Evolutionary conservation across 345 rosid species (phyloP), one percentile per base, ranked within the genome.

Genomic region (Melaleuca quinquenervia): DNA sequence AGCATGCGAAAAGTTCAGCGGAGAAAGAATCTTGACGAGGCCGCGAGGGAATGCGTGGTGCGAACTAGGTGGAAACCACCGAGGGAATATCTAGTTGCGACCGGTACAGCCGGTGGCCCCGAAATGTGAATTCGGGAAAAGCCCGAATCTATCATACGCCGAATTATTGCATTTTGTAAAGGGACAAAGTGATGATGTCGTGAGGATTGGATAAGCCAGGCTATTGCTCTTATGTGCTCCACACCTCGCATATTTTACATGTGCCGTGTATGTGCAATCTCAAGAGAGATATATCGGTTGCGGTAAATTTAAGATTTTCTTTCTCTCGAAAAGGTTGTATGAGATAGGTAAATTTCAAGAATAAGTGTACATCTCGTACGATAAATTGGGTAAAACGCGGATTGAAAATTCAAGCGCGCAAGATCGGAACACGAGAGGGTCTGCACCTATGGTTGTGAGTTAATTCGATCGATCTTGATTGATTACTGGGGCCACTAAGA

Each of bases 181-280:
- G 41, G 41, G 41, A 41, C 41, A 15, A 51, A 16, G 53, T 16
- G 20, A 20, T 5, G 53, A 52, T 52, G 53, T 52, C 0, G 7
- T 16, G 53, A 52, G 20, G 53, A 52, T 5, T 15, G 53, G 53
- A 52, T 15, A 52, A 52, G 16, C 18, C 6, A 41, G 41, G 4
- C 41, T 2, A 3, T 26, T 56, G 27, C 26, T 26, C 27, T 56
- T 11, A 11, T 56, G 62, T 56, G 27, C 27, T 11, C 51, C 14
- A 10, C 62, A 14, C 62, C 15, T 26, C 27, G 0, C 62, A 56
- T 55, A 11, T 11, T 26, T 26, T 11, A 24, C 62, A 56, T 26
- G 62, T 56, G 62, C 5, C n/a, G n/a, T n/a, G n/a, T n/a, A n/a
- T 0, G 0, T 2, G 13, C 0, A 1, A 55, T 11, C 27, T 22